Percentiles rank a stretch among this genome's conserved stretches.
phyloP scores from a whole-genome alignment of 2,329 filamentous ascomycete genomes.

The Didymella keratinophila region DNA sequence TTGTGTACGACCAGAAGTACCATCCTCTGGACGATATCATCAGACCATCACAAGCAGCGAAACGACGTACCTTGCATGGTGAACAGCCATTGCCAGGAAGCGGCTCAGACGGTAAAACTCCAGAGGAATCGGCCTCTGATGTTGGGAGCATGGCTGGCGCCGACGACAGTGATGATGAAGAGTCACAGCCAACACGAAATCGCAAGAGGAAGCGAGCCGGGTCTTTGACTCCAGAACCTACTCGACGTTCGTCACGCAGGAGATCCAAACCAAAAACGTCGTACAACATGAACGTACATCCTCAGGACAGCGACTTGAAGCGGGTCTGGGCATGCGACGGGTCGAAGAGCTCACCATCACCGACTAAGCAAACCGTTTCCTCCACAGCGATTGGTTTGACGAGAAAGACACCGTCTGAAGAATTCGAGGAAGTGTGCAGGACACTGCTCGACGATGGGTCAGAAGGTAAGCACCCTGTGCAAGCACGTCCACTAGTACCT shows the following conservation, averaged over 20 bases:
- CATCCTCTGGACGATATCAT: slow-evolving; percentile 46
- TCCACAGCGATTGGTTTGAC: no score
- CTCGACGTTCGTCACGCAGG: slow-evolving; percentile 39
- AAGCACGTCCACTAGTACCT: not conserved
- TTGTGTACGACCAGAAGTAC: slow-evolving; percentile 44
- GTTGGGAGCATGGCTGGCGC: slow-evolving; percentile 5
- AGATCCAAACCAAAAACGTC: slow-evolving; percentile 24
- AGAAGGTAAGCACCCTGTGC: not conserved
- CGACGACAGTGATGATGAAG: slow-evolving; percentile 17
- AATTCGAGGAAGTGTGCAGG: not conserved
- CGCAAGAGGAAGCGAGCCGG: slow-evolving; percentile 21
- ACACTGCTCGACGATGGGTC: not conserved
- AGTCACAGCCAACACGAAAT: slow-evolving; percentile 9
- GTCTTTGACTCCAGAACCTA: slow-evolving; percentile 11
- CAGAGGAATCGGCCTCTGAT: slow-evolving; percentile 11
- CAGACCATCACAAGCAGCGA: slow-evolving; percentile 39
- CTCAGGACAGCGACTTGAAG: slow-evolving; percentile 37
- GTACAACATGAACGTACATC: slow-evolving; percentile 41
- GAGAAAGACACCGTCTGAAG: not conserved
- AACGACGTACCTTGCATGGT: slow-evolving; percentile 35
- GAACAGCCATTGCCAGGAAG: slow-evolving; percentile 11
- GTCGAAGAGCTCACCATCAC: slow-evolving; percentile 6
- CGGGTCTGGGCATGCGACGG: slow-evolving; percentile 14
- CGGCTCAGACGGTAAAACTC: slow-evolving; percentile 7
- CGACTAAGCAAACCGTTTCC: slow-evolving; percentile 2